A percentile compares a stretch with the other conserved stretches of the same genome.
Evolutionary conservation across 73 alveolate genomes (phyloP).

Genomic region (Urostyla sp.): DNA sequence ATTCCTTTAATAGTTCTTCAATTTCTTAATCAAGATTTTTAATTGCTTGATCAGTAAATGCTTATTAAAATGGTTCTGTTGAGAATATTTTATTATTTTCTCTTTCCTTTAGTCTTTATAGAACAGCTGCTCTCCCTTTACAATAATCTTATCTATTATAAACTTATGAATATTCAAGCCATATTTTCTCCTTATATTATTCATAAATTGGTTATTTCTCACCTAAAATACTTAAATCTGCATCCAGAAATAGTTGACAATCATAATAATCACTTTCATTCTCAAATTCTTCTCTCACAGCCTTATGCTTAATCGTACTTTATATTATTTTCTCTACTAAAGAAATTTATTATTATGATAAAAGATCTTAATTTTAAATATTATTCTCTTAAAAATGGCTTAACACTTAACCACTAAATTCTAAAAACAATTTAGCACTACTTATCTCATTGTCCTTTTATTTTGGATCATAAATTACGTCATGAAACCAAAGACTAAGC

Average conservation of each 20-base stretch:
- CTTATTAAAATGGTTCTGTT: no score
- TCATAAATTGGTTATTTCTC: conserved; percentile 12
- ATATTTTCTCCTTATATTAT: conserved; percentile 33
- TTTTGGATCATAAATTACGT: conserved; percentile 33
- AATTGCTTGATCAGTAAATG: no score
- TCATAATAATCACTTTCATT: neutral
- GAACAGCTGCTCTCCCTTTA: conserved; percentile 42
- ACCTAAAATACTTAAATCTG: conserved; percentile 43
- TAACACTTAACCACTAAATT: no score
- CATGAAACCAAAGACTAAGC: conserved; percentile 47
- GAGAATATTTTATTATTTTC: no score
- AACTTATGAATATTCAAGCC: conserved; percentile 28
- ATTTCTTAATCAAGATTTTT: no score
- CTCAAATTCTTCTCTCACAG: neutral
- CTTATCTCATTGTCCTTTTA: conserved; percentile 29
- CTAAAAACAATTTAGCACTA: neutral
- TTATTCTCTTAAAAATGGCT: no score
- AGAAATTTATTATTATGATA: neutral
- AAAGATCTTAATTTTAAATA: neutral
- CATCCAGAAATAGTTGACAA: conserved; percentile 37
- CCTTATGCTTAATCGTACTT: conserved; percentile 29
- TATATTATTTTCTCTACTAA: conserved; percentile 17
- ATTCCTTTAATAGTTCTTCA: no score
- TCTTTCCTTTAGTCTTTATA: conserved; percentile 1
- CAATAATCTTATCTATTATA: conserved; percentile 40